A percentile compares a stretch with the other conserved stretches of the same genome.
Evolutionary conservation across 495 filamentous ascomycete species (phyloP).

Genomic region (Aspergillus bertholletiae): DNA sequence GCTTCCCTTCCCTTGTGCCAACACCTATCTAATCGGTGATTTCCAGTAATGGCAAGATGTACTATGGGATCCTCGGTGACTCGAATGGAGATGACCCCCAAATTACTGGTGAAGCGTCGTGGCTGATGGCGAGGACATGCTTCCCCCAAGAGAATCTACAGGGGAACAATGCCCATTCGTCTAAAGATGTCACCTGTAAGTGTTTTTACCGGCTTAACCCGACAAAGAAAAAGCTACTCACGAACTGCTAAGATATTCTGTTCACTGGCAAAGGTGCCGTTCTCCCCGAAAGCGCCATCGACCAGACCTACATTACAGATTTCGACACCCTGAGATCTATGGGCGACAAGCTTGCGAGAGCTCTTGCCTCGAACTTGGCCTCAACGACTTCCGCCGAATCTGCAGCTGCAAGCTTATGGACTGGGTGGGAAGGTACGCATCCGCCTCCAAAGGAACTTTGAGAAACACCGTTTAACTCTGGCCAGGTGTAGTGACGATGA

Average conservation of each 20-base stretch:
- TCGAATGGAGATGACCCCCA: conserved; percentile 25
- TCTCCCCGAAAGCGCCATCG: conserved; percentile 22
- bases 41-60: conserved; percentile 27
- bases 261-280: conserved; percentile 25
- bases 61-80: conserved; percentile 32
- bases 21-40: not conserved
- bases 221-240: not conserved
- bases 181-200: conserved; percentile 28
- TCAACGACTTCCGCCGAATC: not conserved
- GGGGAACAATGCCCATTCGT: conserved; percentile 23
- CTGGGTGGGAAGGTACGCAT: not conserved
- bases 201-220: not conserved
- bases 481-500: not conserved
- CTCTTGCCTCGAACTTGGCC: conserved; percentile 33
- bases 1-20: not conserved
- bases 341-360: conserved; percentile 20
- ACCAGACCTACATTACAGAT: conserved; percentile 29
- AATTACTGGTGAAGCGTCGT: conserved; percentile 31
- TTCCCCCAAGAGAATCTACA: conserved; percentile 29
- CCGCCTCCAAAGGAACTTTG: not conserved
- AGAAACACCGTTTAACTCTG: not conserved
- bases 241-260: conserved; percentile 15
- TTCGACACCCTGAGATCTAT: conserved; percentile 26
- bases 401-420: not conserved
- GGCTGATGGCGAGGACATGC: conserved; percentile 33